These are phyloP conservation scores for Penicillium psychrofluorescens DNA, from an alignment of 495 filamentous ascomycete species.

Conservation along the genomic window DNA sequence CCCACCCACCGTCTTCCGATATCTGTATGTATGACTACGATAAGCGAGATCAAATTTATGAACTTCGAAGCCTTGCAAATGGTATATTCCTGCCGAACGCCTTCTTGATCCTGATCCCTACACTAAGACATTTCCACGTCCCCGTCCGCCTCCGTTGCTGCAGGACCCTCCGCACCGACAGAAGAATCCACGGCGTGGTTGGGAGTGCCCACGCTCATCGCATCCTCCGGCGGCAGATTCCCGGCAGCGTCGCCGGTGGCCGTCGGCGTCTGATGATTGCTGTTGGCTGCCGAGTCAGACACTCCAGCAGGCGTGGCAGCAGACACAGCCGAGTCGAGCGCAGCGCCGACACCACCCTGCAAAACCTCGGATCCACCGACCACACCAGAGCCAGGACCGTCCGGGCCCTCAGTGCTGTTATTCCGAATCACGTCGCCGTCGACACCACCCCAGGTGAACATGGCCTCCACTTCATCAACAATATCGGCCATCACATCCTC, in stretches of 20 bases:
- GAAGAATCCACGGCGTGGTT: slow-evolving; percentile 11
- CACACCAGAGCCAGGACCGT: slow-evolving; percentile 20
- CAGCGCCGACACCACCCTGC: slow-evolving; percentile 28
- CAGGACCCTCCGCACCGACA: neutral
- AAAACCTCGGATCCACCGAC: slow-evolving; percentile 32
- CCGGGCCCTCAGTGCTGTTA: slow-evolving; percentile 18
- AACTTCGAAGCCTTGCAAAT: too few species aligned
- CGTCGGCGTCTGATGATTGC: slow-evolving; percentile 14
- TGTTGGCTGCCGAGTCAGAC: slow-evolving; percentile 18
- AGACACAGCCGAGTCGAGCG: slow-evolving; percentile 24
- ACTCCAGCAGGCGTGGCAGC: slow-evolving; percentile 9
- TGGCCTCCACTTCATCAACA: slow-evolving; percentile 76
- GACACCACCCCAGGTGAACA: slow-evolving; percentile 40
- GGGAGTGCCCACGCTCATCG: slow-evolving; percentile 23
- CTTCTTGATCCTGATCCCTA: neutral
- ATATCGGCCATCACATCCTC: slow-evolving; percentile 92
- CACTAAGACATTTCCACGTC: slow-evolving; percentile 37
- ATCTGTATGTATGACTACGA: neutral
- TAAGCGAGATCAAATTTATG: neutral
- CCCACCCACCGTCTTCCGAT: neutral
- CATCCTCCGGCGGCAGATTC: slow-evolving; percentile 18
- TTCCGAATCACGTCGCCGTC: slow-evolving; percentile 32
- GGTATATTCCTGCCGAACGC: neutral
- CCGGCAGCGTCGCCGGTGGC: slow-evolving; percentile 6
- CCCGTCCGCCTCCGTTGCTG: slow-evolving; percentile 13